phyloP scores from a whole-genome alignment of 495 filamentous ascomycete genomes.

The Saxispiralis lemnorum region DNA sequence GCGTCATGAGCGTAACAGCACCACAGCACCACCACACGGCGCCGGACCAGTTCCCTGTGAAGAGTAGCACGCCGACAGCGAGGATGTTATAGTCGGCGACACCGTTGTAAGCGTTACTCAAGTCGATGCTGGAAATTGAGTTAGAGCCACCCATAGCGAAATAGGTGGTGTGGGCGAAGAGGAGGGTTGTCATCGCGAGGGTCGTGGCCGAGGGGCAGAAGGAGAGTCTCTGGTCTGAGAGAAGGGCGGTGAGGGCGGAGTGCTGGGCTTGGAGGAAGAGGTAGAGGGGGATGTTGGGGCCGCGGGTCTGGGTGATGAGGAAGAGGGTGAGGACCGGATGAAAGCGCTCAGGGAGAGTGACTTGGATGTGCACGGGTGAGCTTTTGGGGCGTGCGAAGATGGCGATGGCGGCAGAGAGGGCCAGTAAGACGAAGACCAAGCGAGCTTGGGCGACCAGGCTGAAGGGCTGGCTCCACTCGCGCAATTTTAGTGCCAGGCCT shows the following conservation, averaged over 20 bases:
- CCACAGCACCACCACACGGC: constrained; percentile 61
- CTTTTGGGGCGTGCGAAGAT: not conserved
- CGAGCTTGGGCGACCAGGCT: constrained; percentile 19
- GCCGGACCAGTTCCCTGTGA: constrained; percentile 78
- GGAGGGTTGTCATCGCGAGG: constrained; percentile 17
- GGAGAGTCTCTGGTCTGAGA: not conserved
- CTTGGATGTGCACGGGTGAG: not conserved
- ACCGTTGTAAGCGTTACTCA: constrained; percentile 32
- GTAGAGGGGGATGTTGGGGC: constrained; percentile 69
- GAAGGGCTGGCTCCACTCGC: constrained; percentile 14
- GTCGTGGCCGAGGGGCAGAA: too few relatives aligned
- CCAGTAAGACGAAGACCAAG: constrained; percentile 18
- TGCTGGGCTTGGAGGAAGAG: constrained; percentile 43
- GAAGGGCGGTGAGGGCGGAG: constrained; percentile 1
- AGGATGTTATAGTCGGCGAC: constrained; percentile 37
- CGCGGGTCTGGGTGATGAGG: constrained; percentile 68
- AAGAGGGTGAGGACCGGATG: constrained; percentile 61
- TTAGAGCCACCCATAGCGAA: constrained; percentile 88
- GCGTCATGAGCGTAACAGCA: constrained; percentile 35
- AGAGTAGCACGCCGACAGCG: constrained; percentile 58
- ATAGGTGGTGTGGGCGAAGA: constrained; percentile 39
- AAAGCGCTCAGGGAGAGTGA: constrained; percentile 23
- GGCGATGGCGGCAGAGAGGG: constrained; percentile 4
- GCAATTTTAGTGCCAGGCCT: constrained; percentile 25
- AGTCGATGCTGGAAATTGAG: constrained; percentile 62